A percentile compares a stretch with the other conserved stretches of the same genome.
Conservation (phyloP, 352 stramenopile genomes). For the Halophytophthora polymorphica region DNA sequence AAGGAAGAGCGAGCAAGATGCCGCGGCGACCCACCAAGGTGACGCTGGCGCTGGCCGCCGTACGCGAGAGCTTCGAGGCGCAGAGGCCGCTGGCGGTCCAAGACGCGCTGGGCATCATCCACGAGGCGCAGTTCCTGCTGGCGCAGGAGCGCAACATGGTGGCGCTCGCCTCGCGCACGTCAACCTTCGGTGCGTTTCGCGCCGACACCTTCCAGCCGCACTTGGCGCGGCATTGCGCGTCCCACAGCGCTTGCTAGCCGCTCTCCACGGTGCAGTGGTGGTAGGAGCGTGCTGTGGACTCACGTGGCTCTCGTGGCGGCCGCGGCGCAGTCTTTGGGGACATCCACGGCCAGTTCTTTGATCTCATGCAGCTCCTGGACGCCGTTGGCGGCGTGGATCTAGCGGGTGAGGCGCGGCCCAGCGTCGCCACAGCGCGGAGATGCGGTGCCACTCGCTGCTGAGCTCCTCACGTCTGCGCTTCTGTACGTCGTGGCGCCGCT, state of each 20-base stretch:
- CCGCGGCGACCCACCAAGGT: slow-evolving; percentile 32
- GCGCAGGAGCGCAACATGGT: slow-evolving; percentile 62
- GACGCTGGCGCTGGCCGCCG: slow-evolving; percentile 30
- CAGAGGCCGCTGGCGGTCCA: slow-evolving; percentile 53
- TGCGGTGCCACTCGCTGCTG: background rate
- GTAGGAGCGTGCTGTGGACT: slow-evolving; percentile 5
- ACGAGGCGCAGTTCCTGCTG: slow-evolving; percentile 64
- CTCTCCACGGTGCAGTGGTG: too few relatives aligned
- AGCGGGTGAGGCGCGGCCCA: slow-evolving; percentile 14
- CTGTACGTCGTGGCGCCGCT: background rate
- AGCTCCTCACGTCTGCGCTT: background rate
- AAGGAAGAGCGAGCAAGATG: slow-evolving; percentile 26
- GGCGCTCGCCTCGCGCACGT: slow-evolving; percentile 22
- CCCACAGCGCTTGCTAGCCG: background rate
- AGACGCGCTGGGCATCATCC: slow-evolving; percentile 59
- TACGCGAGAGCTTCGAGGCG: slow-evolving; percentile 57
- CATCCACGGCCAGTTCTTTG: slow-evolving; percentile 82
- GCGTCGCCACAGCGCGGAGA: background rate
- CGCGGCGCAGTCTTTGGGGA: slow-evolving; percentile 66
- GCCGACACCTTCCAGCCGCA: too few relatives aligned
- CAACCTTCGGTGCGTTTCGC: slow-evolving; percentile 27
- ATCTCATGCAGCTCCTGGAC: slow-evolving; percentile 65
- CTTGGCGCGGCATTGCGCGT: too few relatives aligned
- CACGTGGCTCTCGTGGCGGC: slow-evolving; percentile 2
- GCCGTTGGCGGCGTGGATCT: slow-evolving; percentile 33